These are phyloP conservation scores for Cyclostephanos invisitatus DNA, from an alignment of 108 stramenopile species.

Conservation along the genomic window DNA sequence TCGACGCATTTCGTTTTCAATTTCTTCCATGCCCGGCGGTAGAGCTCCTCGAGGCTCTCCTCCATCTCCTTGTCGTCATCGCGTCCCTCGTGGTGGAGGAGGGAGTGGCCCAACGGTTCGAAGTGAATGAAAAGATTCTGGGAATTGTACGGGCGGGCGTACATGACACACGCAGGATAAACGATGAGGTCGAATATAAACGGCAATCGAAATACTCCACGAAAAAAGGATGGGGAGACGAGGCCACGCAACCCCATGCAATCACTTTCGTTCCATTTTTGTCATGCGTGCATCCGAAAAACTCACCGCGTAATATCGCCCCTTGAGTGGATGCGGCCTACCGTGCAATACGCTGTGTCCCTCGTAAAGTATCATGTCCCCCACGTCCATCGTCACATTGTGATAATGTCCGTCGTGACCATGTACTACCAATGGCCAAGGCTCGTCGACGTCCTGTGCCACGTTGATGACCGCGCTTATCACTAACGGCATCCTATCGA, in stretches of 20 bases:
- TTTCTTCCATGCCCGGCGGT: constrained; percentile 40
- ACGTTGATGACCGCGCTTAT: constrained; percentile 89
- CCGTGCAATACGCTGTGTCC: constrained; percentile 91
- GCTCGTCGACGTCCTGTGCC: constrained; percentile 81
- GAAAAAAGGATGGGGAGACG: too few relatives aligned
- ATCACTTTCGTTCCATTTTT: neutral
- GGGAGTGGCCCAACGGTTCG: constrained; percentile 69
- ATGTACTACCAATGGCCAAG: constrained; percentile 91
- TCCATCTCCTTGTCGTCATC: neutral
- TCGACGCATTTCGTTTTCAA: constrained; percentile 16
- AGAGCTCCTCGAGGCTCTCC: constrained; percentile 22
- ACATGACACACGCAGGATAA: too few relatives aligned
- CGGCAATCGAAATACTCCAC: neutral
- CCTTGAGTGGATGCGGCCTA: constrained; percentile 87
- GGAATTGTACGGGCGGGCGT: too few relatives aligned
- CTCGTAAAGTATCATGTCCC: constrained; percentile 94
- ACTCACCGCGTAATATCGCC: constrained; percentile 55
- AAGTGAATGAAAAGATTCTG: constrained; percentile 92
- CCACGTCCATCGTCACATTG: constrained; percentile 89
- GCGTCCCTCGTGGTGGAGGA: constrained; percentile 15
- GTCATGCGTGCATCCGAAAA: neutral
- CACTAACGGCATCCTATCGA: constrained; percentile 89
- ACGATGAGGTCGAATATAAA: too few relatives aligned
- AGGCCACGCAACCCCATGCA: too few relatives aligned
- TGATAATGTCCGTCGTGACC: constrained; percentile 85